Conservation (phyloP, 495 filamentous ascomycete genomes). For the Cladorrhinum samala region DNA sequence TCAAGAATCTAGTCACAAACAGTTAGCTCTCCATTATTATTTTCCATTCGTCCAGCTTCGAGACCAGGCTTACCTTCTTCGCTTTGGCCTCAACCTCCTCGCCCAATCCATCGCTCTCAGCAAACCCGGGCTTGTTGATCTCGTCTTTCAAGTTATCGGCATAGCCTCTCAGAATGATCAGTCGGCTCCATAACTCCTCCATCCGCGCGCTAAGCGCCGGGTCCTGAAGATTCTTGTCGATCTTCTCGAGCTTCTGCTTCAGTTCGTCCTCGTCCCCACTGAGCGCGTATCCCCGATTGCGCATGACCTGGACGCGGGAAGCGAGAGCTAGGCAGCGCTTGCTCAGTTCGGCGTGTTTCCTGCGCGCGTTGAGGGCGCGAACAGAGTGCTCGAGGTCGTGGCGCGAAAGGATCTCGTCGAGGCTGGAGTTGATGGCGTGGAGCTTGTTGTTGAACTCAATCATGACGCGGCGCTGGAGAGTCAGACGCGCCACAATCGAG, state of each 20-base stretch:
- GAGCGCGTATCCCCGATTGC: slow-evolving; percentile 88
- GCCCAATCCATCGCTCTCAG: slow-evolving; percentile 52
- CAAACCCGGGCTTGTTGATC: slow-evolving; percentile 57
- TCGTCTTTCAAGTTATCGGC: slow-evolving; percentile 73
- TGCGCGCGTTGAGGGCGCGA: slow-evolving; percentile 69
- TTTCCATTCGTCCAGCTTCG: not conserved
- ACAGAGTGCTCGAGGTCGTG: slow-evolving; percentile 79
- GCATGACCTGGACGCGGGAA: slow-evolving; percentile 83
- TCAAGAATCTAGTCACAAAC: slow-evolving; percentile 62
- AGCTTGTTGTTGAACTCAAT: slow-evolving; percentile 68
- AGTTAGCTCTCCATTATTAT: slow-evolving; percentile 22
- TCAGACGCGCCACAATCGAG: slow-evolving; percentile 66
- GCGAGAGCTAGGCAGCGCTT: slow-evolving; percentile 79
- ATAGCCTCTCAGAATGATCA: slow-evolving; percentile 77
- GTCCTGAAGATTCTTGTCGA: slow-evolving; percentile 75
- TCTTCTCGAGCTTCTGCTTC: slow-evolving; percentile 68
- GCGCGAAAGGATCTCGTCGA: slow-evolving; percentile 70
- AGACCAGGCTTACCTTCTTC: slow-evolving; percentile 62
- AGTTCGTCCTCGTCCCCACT: slow-evolving; percentile 86
- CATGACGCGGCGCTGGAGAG: slow-evolving; percentile 68
- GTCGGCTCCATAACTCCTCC: slow-evolving; percentile 95
- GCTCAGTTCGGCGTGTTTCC: slow-evolving; percentile 73
- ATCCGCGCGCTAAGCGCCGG: slow-evolving; percentile 73
- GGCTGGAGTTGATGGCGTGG: slow-evolving; percentile 81
- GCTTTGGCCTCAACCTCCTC: slow-evolving; percentile 74